Conservation (phyloP, 176 grass and related monocot genomes). For the Musa troglodytarum region DNA sequence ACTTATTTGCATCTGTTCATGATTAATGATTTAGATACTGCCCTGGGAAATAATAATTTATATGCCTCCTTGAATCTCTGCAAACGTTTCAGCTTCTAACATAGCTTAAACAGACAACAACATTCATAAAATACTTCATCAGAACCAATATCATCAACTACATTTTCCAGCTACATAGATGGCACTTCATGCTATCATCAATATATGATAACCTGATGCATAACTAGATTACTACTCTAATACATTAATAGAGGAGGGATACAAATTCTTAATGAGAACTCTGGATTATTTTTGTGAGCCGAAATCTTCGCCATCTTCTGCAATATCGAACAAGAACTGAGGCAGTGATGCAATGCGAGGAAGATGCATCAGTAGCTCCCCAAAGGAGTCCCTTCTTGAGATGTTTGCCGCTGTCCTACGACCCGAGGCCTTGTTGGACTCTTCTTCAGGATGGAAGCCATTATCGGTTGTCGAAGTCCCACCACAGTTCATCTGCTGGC, state of each 20-base stretch:
- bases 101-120: not conserved
- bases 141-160: too few relatives aligned
- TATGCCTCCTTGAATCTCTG: too few relatives aligned
- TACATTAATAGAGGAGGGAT: not conserved
- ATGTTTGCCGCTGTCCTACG: not conserved
- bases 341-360: constrained; percentile 1
- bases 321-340: constrained; percentile 11
- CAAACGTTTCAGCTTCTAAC: not conserved
- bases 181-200: not conserved
- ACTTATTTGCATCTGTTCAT: too few relatives aligned
- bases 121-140: not conserved
- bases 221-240: not conserved
- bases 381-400: not conserved
- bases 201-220: not conserved
- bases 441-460: not conserved
- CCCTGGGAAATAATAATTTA: too few relatives aligned
- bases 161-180: not conserved
- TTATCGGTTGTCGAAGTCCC: not conserved
- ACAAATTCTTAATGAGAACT: not conserved
- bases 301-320: not conserved
- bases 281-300: not conserved
- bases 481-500: constrained; percentile 2
- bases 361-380: constrained; percentile 9
- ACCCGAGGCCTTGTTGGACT: too few relatives aligned
- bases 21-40: too few relatives aligned